Percentiles rank a stretch among this genome's conserved stretches.
phyloP scores from a whole-genome alignment of 805 yeast genomes.

The Suhomyces pyralidae region DNA sequence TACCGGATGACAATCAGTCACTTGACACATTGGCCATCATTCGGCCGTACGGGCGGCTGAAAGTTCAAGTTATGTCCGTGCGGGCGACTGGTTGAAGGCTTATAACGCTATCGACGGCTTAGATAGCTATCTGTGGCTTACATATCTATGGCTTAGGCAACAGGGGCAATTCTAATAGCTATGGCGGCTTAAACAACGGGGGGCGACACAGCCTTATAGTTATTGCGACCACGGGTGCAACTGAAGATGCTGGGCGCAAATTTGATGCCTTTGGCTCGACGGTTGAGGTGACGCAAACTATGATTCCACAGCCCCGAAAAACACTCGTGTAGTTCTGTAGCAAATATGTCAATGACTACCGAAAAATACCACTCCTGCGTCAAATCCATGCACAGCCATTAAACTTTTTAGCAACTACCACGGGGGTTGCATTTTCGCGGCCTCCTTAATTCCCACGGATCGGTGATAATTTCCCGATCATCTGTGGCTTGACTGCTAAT shows the following conservation, averaged over 20 bases:
- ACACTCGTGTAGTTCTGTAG: neutral
- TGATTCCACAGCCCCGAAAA: neutral
- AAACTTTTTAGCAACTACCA: neutral
- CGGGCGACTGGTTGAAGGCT: neutral
- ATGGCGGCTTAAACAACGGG: neutral
- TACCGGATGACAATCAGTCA: neutral
- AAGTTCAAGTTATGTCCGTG: neutral
- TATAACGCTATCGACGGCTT: neutral
- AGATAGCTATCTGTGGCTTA: neutral
- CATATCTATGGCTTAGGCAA: neutral
- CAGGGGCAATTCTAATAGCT: neutral
- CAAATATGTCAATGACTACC: neutral
- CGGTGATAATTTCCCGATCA: neutral
- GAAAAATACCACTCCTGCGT: neutral
- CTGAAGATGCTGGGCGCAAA: neutral
- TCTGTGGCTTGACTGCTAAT: neutral
- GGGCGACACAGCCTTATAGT: neutral
- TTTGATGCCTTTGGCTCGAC: neutral
- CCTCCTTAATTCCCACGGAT: neutral
- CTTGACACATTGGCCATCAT: neutral
- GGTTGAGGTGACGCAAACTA: neutral
- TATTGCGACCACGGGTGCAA: neutral
- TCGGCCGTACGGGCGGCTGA: neutral
- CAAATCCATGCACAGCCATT: neutral
- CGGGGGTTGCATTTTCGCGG: neutral